Base-by-base conservation (phyloP, 345 rosid species). In the Iberis pinnata region DNA sequence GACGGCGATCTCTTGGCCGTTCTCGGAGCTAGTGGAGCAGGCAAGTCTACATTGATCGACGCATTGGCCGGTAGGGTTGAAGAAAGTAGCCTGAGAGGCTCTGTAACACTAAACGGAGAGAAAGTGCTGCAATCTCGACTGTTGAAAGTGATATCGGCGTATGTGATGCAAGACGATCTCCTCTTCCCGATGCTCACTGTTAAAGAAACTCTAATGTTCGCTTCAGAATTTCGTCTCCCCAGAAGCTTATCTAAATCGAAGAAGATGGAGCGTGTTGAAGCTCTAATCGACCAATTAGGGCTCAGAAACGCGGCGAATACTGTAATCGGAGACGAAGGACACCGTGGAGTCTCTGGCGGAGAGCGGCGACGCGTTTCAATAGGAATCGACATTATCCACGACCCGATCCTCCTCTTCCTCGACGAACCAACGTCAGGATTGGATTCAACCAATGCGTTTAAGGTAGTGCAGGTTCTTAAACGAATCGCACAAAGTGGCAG, bases 121-220 rank as follows among this genome's bases (percentile, higher is more conserved):
- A 56, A 49, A 15, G 54, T 58, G 2, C 40, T 90, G 18, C 90
- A 78, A 41, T 81, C 96, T 13, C 52, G 89, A 17, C 57, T 81
- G 78, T 25, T 82, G 49, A 87, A 87, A 37, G 95, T 83, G 57
- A 90, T 88, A 11, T 90, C 95, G 0, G 95, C 95, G 8, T 90
- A 90, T 54, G 98, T 90, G n/a, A 87, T 82, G 98, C 98, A 87
- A 57, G 96, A 90, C 56, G 95, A 90, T 56, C 68, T 90, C 16
- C 67, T 87, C 0, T 87, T 72, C 25, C 95, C 95, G 18, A 90
- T 87, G 98, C 82, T 87, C 8, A 90, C 95, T 1, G 98, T 90
- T 4, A 87, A 82, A 55, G 98, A 90, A 67, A 87, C 96, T 1
- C 53, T 90, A n/a, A 82, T 77, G 82, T 90, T 84, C 61, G 79